Base-by-base conservation (phyloP, 306 rosid genomes). In the Quercus agrifolia region DNA sequence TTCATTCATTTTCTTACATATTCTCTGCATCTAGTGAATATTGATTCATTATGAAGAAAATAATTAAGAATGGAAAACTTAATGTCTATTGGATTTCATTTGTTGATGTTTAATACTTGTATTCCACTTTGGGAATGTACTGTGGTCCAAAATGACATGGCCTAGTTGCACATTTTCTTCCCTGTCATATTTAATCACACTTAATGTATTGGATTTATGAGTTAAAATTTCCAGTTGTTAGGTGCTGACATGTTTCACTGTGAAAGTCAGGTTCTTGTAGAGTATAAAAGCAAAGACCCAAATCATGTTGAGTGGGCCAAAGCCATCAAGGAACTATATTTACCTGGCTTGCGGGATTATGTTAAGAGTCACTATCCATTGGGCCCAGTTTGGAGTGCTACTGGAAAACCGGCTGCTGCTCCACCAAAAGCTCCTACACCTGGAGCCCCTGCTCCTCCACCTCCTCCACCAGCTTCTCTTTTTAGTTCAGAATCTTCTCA, bases 291-390 rank as follows among this genome's bases (percentile, higher is more conserved):
- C 88, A 93, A 96, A 87, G 98, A 96, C 84, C 89, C 93, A 73
- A 88, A 90, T 87, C 99, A 96, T 81, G 91, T 91, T 62, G 98
- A 96, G 88, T 96, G 98, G 98, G 97, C 87, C 77, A 96, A 91
- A 91, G 96, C 99, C 80, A 81, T 96, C 55, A 96, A 96, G 87
- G 99, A 96, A 80, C 86, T 96, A 73, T 96, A 96, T 83, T 66
- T 96, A 3, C 96, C 98, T 79, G 99, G 99, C 77, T 82, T 96
- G 88, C 90, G 94, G 78, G 99, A 96, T 68, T 96, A 90, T 77
- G 94, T 96, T 73, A 96, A 96, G 89, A 83, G 88, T 72, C 83
- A 84, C 85, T 79, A 88, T 87, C 97, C 99, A 17, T 81, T 93
- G 88, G 99, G 99, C 70, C 98, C 97, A 74, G 91, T 88, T 46